Percentiles rank a stretch among this genome's conserved stretches.
These are phyloP conservation scores for Suillus plorans DNA, from an alignment of 768 basidiomycete genomes.

Conservation along the genomic window DNA sequence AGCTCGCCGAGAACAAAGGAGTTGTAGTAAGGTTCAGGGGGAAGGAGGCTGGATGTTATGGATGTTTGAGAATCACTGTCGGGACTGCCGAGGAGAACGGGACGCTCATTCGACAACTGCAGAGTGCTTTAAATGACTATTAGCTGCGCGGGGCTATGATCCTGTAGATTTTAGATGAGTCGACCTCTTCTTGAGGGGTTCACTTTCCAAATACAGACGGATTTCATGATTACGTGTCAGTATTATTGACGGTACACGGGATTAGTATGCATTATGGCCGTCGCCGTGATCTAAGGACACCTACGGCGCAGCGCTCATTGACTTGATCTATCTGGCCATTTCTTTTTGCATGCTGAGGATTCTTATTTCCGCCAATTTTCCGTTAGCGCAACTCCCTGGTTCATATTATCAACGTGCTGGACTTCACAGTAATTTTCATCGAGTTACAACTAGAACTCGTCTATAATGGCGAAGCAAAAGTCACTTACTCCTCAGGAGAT, in stretches of 20 bases:
- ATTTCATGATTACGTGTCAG: constrained; percentile 1
- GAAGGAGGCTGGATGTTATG: constrained; percentile 79
- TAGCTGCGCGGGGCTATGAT: constrained; percentile 5
- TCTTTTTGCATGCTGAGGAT: constrained; percentile 6
- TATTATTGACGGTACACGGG: background rate
- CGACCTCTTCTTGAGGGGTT: constrained; percentile 4
- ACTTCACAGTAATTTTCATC: constrained; percentile 3
- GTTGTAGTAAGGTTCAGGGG: constrained; percentile 94
- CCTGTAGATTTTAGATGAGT: background rate
- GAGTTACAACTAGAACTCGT: background rate
- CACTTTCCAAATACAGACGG: background rate
- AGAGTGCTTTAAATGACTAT: constrained; percentile 42
- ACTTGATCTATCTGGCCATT: background rate
- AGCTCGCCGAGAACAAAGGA: constrained; percentile 79
- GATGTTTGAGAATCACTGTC: constrained; percentile 86
- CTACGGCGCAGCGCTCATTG: constrained; percentile 5
- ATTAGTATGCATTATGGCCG: background rate
- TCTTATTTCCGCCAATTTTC: background rate
- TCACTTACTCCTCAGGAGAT: constrained; percentile 61
- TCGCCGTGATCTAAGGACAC: background rate
- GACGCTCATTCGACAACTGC: constrained; percentile 54
- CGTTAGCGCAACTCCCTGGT: background rate
- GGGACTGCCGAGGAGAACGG: constrained; percentile 82
- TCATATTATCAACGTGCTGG: background rate
- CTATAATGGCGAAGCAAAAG: constrained; percentile 53